Evolutionary conservation across 2,329 filamentous ascomycete genomes (phyloP), one percentile per base, ranked within the genome.

Genomic region (Phyllosticta paracitricarpa): DNA sequence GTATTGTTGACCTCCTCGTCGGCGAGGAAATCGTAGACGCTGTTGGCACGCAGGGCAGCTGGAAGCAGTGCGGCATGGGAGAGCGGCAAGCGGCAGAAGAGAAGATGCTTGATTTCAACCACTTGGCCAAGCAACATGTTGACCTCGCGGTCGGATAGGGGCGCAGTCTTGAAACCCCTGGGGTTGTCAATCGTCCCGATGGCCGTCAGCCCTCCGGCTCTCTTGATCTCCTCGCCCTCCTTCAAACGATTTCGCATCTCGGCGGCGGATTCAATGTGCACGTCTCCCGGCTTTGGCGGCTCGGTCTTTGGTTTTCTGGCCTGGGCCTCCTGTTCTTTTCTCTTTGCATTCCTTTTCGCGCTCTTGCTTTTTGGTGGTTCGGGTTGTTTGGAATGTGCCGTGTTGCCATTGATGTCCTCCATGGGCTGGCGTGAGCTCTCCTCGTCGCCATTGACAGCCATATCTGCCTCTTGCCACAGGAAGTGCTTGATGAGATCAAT

Each of bases 71-170:
- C 71, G 1, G 77, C 75, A 52, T 80, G 77, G 3, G 75, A 74
- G 8, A 81, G 68, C 17, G 81, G 65, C 8, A 80, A 69, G 51
- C 78, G 74, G 63, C 79, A 81, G 61, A 81, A 79, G 1, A 81
- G 66, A 12, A 80, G 70, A 59, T 75, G 68, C 67, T 81, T 81
- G 65, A 81, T 78, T 64, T 81, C 77, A 12, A 72, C 70, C 33
- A 81, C 73, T n/a, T 81, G 77, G 2, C 70, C 67, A 17, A 79
- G 68, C 2, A 81, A 65, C 17, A 66, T 62, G 30, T 77, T 71
- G 24, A 79, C 75, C 62, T 81, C 78, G 12, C 75, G 72, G 30
- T 77, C 74, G 5, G 73, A 69, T 28, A 79, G 67, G 0, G 73
- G 71, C 1, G 75, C 68, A 6, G 75, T 77, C 51, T 72, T 65